Evolutionary conservation across 441 rosid genomes (phyloP).

Genomic region (Erodium trifolium): DNA sequence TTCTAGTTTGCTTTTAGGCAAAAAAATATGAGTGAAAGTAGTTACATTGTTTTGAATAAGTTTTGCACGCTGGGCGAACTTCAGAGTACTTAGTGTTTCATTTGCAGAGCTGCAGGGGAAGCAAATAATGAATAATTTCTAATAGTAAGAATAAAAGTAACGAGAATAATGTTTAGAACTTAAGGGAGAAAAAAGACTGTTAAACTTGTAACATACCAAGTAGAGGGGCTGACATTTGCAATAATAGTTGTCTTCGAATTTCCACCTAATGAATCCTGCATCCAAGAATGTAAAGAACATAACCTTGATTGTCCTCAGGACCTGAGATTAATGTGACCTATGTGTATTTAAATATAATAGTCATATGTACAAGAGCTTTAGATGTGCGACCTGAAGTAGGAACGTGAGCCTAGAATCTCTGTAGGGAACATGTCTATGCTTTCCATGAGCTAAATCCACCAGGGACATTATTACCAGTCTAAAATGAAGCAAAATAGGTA

Average conservation of each 20-base stretch:
- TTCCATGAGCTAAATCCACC: slow-evolving; percentile 87
- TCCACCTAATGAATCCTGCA: slow-evolving; percentile 97
- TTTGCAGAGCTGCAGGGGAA: slow-evolving; percentile 61
- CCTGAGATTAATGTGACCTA: slow-evolving; percentile 33
- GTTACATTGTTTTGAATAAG: slow-evolving; percentile 92
- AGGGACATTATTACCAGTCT: slow-evolving; percentile 98
- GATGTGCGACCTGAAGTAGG: slow-evolving; percentile 78
- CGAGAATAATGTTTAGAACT: slow-evolving; percentile 7
- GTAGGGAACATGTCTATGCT: slow-evolving; percentile 77
- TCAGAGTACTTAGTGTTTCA: slow-evolving; percentile 87
- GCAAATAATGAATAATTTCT: slow-evolving; percentile 32
- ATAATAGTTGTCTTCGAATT: slow-evolving; percentile 98
- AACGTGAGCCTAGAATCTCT: slow-evolving; percentile 96
- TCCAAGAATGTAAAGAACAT: slow-evolving; percentile 18
- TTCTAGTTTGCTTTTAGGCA: slow-evolving; percentile 8
- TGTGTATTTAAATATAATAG: slow-evolving; percentile 6
- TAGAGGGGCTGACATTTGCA: slow-evolving; percentile 97
- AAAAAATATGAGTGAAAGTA: slow-evolving; percentile 8
- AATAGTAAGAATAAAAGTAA: background rate
- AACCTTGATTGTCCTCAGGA: slow-evolving; percentile 24
- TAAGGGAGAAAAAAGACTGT: slow-evolving; percentile 12
- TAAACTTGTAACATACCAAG: slow-evolving; percentile 45
- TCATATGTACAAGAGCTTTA: slow-evolving; percentile 13
- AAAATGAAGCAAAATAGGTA: slow-evolving; percentile 13
- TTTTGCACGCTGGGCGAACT: slow-evolving; percentile 98